These are phyloP conservation scores for Boletus rex-veris DNA, from an alignment of 768 basidiomycete genomes.

Conservation along the genomic window DNA sequence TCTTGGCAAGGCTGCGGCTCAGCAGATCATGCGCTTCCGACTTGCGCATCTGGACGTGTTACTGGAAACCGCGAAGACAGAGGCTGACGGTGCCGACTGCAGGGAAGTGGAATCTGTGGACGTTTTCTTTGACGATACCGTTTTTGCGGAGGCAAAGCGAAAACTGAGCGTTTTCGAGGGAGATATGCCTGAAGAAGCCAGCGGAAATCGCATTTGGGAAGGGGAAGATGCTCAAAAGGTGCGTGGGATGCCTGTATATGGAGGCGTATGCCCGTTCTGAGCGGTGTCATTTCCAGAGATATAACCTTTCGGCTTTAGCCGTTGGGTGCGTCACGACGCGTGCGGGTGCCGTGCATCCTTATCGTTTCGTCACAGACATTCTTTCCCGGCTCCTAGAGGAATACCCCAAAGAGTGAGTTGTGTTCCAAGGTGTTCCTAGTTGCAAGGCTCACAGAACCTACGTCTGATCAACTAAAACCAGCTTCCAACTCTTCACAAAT, in stretches of 20 bases:
- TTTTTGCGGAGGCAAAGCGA: conserved; percentile 39
- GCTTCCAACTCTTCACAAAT: conserved; percentile 43
- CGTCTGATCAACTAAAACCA: not conserved
- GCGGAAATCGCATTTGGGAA: conserved; percentile 25
- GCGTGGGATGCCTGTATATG: conserved; percentile 3
- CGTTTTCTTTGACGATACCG: conserved; percentile 30
- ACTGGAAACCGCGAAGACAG: conserved; percentile 28
- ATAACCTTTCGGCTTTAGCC: conserved; percentile 43
- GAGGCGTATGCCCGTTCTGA: not conserved
- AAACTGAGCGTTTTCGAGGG: conserved; percentile 42
- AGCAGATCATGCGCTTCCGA: conserved; percentile 40
- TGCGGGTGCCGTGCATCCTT: conserved; percentile 67
- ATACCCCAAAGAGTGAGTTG: conserved; percentile 39
- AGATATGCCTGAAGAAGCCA: conserved; percentile 52
- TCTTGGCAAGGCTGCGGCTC: conserved; percentile 39
- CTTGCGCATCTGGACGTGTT: conserved; percentile 36
- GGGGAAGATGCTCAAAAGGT: conserved; percentile 36
- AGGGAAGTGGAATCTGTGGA: conserved; percentile 34
- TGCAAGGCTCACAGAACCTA: conserved; percentile 1
- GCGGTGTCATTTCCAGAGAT: conserved; percentile 36
- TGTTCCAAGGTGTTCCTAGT: conserved; percentile 7
- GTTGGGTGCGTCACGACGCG: conserved; percentile 50
- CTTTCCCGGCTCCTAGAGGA: conserved; percentile 48
- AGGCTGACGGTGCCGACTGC: conserved; percentile 27
- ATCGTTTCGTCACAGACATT: conserved; percentile 62